Percentiles rank a stretch among this genome's conserved stretches.
Evolutionary conservation across 345 rosid genomes (phyloP).

Genomic region (Salix udensis): DNA sequence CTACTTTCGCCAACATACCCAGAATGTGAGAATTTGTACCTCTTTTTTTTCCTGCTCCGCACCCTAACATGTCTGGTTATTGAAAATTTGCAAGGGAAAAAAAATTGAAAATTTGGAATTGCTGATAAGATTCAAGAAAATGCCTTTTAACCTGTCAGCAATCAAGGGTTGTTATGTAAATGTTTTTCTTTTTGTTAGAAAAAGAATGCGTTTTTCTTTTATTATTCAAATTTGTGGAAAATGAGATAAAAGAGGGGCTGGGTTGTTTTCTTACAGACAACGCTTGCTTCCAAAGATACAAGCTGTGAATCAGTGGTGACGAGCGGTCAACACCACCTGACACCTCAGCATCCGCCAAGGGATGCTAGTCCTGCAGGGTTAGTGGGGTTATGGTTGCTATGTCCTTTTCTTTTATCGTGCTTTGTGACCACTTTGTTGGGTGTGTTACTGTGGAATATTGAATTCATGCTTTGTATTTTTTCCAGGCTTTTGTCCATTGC

Average conservation of each 20-base stretch:
- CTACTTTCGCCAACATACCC: slow-evolving; percentile 93
- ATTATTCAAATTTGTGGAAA: slow-evolving; percentile 2
- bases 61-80: background rate
- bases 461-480: slow-evolving; percentile 25
- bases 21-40: slow-evolving; percentile 46
- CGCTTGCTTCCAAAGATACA: slow-evolving; percentile 92
- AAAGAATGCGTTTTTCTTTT: background rate
- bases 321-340: slow-evolving; percentile 92
- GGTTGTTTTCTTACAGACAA: slow-evolving; percentile 49
- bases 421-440: slow-evolving; percentile 25
- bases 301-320: slow-evolving; percentile 99
- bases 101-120: background rate
- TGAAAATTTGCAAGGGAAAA: background rate
- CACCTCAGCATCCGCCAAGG: slow-evolving; percentile 96
- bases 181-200: background rate
- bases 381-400: slow-evolving; percentile 43
- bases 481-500: slow-evolving; percentile 97
- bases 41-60: background rate
- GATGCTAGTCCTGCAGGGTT: slow-evolving; percentile 99
- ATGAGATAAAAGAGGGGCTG: slow-evolving; percentile 1
- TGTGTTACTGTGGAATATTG: slow-evolving; percentile 11
- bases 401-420: slow-evolving; percentile 41
- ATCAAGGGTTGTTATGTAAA: background rate
- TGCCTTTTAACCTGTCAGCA: background rate
- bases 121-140: background rate